Conservation (phyloP, 1,284 basidiomycete genomes). For the Schizophyllum amplum region DNA sequence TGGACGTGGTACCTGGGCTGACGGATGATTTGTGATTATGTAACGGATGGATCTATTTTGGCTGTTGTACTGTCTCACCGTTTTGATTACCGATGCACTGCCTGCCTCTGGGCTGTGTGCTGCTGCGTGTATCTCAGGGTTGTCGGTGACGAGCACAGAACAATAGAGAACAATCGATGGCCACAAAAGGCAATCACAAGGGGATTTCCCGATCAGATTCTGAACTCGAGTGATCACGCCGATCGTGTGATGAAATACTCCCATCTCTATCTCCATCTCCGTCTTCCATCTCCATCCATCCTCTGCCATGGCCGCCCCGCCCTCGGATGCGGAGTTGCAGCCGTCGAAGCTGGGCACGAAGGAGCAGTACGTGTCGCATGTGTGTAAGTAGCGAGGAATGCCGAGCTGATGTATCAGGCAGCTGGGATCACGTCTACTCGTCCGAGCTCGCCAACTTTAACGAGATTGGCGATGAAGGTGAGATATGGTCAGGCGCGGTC, state of each 20-base stretch:
- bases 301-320: background rate
- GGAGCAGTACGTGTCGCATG: constrained; percentile 36
- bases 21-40: constrained; percentile 3
- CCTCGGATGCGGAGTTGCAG: constrained; percentile 22
- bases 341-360: constrained; percentile 69
- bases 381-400: constrained; percentile 1
- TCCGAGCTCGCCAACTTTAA: constrained; percentile 70
- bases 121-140: background rate
- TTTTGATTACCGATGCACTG: background rate
- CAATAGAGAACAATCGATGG: background rate
- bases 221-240: no score
- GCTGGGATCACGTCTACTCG: constrained; percentile 68
- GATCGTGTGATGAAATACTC: no score
- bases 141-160: no score
- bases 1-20: constrained; percentile 43
- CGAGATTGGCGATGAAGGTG: constrained; percentile 83
- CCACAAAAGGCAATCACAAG: background rate
- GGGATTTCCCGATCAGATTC: background rate
- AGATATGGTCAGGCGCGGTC: constrained; percentile 57
- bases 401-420: constrained; percentile 18
- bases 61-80: background rate
- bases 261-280: no score
- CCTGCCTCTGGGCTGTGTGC: background rate
- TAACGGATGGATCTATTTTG: no score
- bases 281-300: no score